Conservation (phyloP, 352 stramenopile genomes). For the Phytopythium delawarense region DNA sequence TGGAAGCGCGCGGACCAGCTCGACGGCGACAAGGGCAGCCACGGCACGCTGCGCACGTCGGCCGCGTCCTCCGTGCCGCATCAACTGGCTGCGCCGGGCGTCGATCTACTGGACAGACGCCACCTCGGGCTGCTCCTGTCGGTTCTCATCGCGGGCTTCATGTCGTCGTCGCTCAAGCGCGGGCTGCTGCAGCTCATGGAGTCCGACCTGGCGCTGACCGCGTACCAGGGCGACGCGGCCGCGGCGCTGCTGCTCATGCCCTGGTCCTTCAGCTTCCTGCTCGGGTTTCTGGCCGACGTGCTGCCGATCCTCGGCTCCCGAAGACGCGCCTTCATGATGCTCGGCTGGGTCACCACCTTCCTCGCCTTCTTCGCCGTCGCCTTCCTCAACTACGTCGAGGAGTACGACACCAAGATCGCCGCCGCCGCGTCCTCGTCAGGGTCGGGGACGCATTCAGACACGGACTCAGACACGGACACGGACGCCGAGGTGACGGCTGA, state of each 20-base stretch:
- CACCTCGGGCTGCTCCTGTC: conserved; percentile 38
- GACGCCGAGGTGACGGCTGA: conserved; percentile 10
- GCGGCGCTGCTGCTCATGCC: conserved; percentile 33
- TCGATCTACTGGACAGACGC: conserved; percentile 13
- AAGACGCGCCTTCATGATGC: conserved; percentile 53
- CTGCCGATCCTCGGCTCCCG: conserved; percentile 37
- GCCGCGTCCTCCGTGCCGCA: background rate
- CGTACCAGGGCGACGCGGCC: conserved; percentile 29
- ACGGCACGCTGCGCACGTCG: conserved; percentile 7
- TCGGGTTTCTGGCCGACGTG: conserved; percentile 52
- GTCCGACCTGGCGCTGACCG: conserved; percentile 28
- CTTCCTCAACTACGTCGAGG: conserved; percentile 48
- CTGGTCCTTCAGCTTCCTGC: conserved; percentile 45
- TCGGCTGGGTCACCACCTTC: conserved; percentile 38
- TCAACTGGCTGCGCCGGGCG: background rate
- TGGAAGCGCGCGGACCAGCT: background rate
- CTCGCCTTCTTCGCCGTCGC: conserved; percentile 46
- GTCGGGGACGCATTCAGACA: background rate
- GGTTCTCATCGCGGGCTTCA: conserved; percentile 26
- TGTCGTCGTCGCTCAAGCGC: conserved; percentile 32
- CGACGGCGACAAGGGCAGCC: conserved; percentile 7
- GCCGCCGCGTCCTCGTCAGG: background rate
- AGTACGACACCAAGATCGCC: conserved; percentile 29
- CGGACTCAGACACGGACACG: background rate
- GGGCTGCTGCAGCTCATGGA: conserved; percentile 37